Evolutionary conservation across 1,284 basidiomycete genomes (phyloP), one percentile per base, ranked within the genome.

Genomic region (Sporisorium graminicola): DNA sequence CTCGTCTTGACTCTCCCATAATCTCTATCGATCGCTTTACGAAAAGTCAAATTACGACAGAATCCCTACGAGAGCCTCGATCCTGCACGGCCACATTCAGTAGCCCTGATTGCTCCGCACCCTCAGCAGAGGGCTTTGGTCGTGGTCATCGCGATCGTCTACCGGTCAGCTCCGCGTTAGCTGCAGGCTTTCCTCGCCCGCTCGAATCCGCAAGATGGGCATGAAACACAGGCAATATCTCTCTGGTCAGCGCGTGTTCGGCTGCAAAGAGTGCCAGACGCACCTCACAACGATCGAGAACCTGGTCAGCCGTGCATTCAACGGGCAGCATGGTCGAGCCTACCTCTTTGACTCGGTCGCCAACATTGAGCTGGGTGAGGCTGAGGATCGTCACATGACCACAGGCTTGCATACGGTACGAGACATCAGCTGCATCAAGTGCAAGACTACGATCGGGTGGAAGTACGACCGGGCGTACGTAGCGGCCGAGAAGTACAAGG

Each of bases 381-480:
- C 94, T 27, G 93, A 91, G 83, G 95, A 98, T 85, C 90, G 96
- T 61, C 90, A 92, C 65, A 98, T 99, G 96, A 95, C 94, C 24
- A 99, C 96, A 13, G 96, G 96, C 14, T 90, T 93, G 81, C 96
- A 99, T 87, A 94, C 93, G 26, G 96, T 99, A 35, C 91, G 96
- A 63, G 96, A 99, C 85, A 93, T 98, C 75, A 93, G 90, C 86
- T 99, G 97, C 87, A 87, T 89, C 87, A 96, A 95, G 85, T 98
- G 96, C 86, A 89, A 90, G 63, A 90, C 90, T 35, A 90, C 89
- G 14, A 89, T 98, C 31, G 96, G 96, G 58, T 98, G 96, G 96
- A 97, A 97, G 93, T 99, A 99, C 86, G 95, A 97, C 86, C 90
- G 90, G 63, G 96, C 96, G 7, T 98, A 92, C 85, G 94, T 97